A percentile compares a stretch with the other conserved stretches of the same genome.
Conservation (phyloP, 345 rosid genomes). For the Hirschfeldia incana region DNA sequence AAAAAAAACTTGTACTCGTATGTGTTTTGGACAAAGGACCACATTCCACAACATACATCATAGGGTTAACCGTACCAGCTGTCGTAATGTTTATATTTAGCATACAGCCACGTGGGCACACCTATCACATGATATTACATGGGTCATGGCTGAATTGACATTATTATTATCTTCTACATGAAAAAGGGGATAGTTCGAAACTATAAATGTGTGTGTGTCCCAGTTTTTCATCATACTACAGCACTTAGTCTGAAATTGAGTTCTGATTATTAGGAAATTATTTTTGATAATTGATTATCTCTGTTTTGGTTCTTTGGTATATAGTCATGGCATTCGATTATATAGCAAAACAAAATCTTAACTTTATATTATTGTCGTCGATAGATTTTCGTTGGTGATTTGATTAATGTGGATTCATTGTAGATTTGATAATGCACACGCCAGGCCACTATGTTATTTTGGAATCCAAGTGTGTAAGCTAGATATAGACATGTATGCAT, state of each 20-base stretch:
- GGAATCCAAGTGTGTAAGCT: constrained; percentile 2
- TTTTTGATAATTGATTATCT: background rate
- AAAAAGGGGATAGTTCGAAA: background rate
- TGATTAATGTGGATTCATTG: background rate
- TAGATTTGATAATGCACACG: background rate
- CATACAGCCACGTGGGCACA: constrained; percentile 16
- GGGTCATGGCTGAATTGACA: background rate
- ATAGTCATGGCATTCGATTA: background rate
- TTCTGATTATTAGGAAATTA: background rate
- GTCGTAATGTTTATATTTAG: constrained; percentile 22
- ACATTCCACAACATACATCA: constrained; percentile 15
- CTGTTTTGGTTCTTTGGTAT: background rate
- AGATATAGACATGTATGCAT: constrained; percentile 10
- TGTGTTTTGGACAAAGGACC: constrained; percentile 1
- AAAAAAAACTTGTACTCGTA: background rate
- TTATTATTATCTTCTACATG: background rate
- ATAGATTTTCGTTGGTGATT: background rate
- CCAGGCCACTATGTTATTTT: background rate
- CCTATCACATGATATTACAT: background rate
- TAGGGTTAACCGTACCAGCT: constrained; percentile 28
- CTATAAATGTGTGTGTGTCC: background rate
- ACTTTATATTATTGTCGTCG: background rate
- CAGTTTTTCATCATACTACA: background rate
- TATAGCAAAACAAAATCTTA: background rate
- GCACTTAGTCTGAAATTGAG: background rate